Percentiles rank a stretch among this genome's conserved stretches.
phyloP scores from a whole-genome alignment of 345 rosid species.

The Ailanthus altissimus region DNA sequence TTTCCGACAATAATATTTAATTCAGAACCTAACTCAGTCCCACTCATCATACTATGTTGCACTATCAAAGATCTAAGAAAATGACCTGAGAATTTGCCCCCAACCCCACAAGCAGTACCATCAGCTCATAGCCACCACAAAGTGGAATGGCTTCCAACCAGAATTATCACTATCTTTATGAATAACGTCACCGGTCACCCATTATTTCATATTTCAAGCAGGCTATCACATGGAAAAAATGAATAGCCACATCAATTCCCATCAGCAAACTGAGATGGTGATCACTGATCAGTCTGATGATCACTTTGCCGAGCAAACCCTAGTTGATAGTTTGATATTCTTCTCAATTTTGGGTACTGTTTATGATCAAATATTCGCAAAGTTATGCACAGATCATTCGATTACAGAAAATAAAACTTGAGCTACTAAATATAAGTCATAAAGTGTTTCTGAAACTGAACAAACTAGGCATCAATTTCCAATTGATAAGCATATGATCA shows the following conservation, averaged over 20 bases:
- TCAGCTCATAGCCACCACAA: slow-evolving; percentile 11
- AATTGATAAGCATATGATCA: slow-evolving; percentile 7
- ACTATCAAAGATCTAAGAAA: not conserved
- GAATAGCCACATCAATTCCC: not conserved
- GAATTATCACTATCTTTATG: not conserved
- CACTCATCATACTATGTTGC: not conserved
- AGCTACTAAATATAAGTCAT: not conserved
- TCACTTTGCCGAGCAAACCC: not conserved
- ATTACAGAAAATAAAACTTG: not conserved
- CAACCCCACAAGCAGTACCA: slow-evolving; percentile 11
- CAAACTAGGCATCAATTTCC: not conserved
- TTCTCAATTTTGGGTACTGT: not conserved
- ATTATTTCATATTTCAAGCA: not conserved
- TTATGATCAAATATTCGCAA: not conserved
- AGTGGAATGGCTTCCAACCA: not conserved
- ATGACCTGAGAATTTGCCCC: slow-evolving; percentile 1
- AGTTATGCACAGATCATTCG: not conserved
- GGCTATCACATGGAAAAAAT: slow-evolving; percentile 1
- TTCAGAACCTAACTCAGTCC: slow-evolving; percentile 10
- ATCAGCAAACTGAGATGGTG: not conserved
- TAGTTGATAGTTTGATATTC: not conserved
- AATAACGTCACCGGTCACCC: not conserved
- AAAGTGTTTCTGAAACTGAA: not conserved
- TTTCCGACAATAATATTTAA: slow-evolving; percentile 1
- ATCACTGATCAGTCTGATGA: not conserved